These are phyloP conservation scores for Talaromyces sp. DNA, from an alignment of 2,329 filamentous ascomycete species.

Conservation along the genomic window DNA sequence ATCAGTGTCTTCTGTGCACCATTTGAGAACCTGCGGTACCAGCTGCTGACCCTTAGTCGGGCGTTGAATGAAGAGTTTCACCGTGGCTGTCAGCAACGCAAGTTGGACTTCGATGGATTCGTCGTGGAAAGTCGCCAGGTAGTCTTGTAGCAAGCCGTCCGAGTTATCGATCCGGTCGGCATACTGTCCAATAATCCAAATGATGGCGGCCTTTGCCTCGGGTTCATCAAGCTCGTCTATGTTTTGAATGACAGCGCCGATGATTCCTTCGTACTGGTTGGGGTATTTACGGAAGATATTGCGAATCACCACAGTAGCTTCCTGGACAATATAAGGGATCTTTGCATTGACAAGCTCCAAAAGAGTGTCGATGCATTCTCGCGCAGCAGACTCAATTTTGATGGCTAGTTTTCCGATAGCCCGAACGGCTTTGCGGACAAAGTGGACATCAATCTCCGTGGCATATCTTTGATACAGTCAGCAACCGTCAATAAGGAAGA, in stretches of 20 bases:
- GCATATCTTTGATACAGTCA: constrained; percentile 57
- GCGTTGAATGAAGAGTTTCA: constrained; percentile 95
- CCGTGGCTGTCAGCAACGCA: constrained; percentile 87
- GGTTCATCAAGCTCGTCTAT: constrained; percentile 95
- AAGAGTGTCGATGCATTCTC: constrained; percentile 85
- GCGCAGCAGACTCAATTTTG: constrained; percentile 93
- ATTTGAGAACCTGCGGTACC: constrained; percentile 92
- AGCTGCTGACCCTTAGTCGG: constrained; percentile 91
- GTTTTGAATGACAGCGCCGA: constrained; percentile 90
- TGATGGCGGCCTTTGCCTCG: constrained; percentile 96
- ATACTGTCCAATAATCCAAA: constrained; percentile 99
- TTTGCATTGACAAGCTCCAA: constrained; percentile 96
- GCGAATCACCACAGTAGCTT: constrained; percentile 95
- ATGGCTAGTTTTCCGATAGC: constrained; percentile 97
- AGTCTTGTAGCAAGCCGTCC: constrained; percentile 89
- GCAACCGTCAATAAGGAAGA: constrained; percentile 2
- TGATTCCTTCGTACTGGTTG: constrained; percentile 97
- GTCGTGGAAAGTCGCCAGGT: constrained; percentile 87
- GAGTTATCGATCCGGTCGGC: constrained; percentile 97
- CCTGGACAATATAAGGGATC: constrained; percentile 96
- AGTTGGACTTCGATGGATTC: constrained; percentile 95
- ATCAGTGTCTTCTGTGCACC: constrained; percentile 99
- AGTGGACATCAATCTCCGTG: constrained; percentile 97
- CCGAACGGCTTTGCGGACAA: constrained; percentile 93
- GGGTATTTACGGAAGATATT: constrained; percentile 99